Percentiles rank a stretch among this genome's conserved stretches.
Evolutionary conservation across 2,329 filamentous ascomycete genomes (phyloP).

Genomic region (Sarocladium brachiariae): DNA sequence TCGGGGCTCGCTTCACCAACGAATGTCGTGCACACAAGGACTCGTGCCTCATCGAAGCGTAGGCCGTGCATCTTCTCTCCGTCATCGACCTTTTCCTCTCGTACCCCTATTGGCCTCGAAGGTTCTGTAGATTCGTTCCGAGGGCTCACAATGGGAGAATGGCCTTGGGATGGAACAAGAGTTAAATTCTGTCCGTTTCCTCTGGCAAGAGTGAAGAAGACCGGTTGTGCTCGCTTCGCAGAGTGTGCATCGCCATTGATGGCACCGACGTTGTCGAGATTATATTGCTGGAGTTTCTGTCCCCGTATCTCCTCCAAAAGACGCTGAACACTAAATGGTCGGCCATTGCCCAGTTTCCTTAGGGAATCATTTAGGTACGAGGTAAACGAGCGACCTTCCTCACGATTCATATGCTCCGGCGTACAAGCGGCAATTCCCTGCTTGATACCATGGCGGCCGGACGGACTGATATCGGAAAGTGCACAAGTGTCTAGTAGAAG

Average conservation of each 20-base stretch:
- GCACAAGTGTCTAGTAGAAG: constrained; percentile 57
- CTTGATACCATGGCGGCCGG: constrained; percentile 50
- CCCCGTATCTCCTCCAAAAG: constrained; percentile 50
- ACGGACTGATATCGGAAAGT: constrained; percentile 41
- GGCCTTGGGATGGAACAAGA: constrained; percentile 33
- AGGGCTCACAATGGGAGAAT: constrained; percentile 21
- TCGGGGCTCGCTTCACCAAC: constrained; percentile 59
- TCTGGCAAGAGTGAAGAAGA: constrained; percentile 50
- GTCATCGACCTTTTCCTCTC: constrained; percentile 11
- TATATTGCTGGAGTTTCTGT: constrained; percentile 33
- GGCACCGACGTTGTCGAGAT: constrained; percentile 24
- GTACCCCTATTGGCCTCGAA: neutral
- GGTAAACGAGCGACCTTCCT: constrained; percentile 50
- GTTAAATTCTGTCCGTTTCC: constrained; percentile 45
- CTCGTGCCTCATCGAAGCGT: constrained; percentile 54
- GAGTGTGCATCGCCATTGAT: constrained; percentile 37
- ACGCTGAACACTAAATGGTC: constrained; percentile 49
- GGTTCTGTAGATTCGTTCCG: neutral
- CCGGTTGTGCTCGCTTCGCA: constrained; percentile 26
- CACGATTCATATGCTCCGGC: constrained; percentile 39
- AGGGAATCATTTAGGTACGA: constrained; percentile 50
- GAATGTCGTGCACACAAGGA: constrained; percentile 61
- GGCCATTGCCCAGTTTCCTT: constrained; percentile 42
- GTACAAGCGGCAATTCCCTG: constrained; percentile 56
- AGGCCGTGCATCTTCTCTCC: constrained; percentile 44